Conservation (phyloP, 805 yeast species). For the Phaffomyces opuntiae region DNA sequence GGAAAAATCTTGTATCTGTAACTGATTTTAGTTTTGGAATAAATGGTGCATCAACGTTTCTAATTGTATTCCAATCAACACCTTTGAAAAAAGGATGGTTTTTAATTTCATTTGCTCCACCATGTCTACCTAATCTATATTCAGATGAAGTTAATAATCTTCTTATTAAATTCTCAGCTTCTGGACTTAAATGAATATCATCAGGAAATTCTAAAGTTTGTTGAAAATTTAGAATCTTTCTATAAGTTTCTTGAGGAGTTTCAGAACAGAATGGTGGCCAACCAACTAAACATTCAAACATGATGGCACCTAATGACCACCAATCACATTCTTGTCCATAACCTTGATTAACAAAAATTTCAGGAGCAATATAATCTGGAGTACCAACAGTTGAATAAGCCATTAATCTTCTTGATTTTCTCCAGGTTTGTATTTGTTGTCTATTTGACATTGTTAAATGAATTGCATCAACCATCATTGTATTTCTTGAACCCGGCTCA, state of each 20-base stretch:
- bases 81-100: constrained; percentile 78
- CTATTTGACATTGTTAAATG: constrained; percentile 93
- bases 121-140: constrained; percentile 66
- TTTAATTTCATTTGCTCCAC: constrained; percentile 57
- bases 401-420: constrained; percentile 70
- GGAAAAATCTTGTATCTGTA: constrained; percentile 96
- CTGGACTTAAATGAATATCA: constrained; percentile 85
- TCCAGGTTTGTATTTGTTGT: constrained; percentile 69
- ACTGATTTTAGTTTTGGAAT: constrained; percentile 88
- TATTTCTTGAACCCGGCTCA: constrained; percentile 47
- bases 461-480: constrained; percentile 89
- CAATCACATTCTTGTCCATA: constrained; percentile 96
- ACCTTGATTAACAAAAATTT: constrained; percentile 78
- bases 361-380: constrained; percentile 98
- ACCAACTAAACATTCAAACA: constrained; percentile 93
- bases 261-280: constrained; percentile 97
- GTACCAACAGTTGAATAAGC: constrained; percentile 98
- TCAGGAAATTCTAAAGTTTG: constrained; percentile 75
- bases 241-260: constrained; percentile 89
- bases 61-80: constrained; percentile 69
- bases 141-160: constrained; percentile 83
- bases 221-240: constrained; percentile 89
- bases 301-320: constrained; percentile 97
- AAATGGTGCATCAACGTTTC: constrained; percentile 83
- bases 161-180: constrained; percentile 82